Evolutionary conservation across 2,329 filamentous ascomycete species (phyloP).

Genomic region (Trichoderma hamatum): DNA sequence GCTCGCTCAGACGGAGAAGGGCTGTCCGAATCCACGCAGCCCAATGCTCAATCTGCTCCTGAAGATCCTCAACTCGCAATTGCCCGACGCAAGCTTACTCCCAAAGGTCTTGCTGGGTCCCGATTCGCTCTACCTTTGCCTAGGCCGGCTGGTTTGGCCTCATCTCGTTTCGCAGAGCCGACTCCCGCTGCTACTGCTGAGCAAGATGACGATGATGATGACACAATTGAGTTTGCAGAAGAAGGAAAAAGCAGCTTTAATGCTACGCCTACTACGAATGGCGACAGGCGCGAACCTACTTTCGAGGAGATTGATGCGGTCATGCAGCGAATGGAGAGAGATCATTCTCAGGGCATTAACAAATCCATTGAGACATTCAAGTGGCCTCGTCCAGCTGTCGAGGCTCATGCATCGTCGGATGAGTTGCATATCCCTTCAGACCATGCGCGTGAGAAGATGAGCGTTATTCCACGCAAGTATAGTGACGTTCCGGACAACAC

Average conservation of each 20-base stretch:
- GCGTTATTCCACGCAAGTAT: slow-evolving; percentile 67
- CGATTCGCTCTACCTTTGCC: slow-evolving; percentile 52
- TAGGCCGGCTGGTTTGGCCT: slow-evolving; percentile 47
- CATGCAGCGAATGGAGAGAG: slow-evolving; percentile 78
- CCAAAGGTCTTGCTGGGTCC: slow-evolving; percentile 48
- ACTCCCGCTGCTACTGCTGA: slow-evolving; percentile 34
- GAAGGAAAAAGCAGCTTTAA: slow-evolving; percentile 30
- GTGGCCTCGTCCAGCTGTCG: slow-evolving; percentile 42
- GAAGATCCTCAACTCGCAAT: slow-evolving; percentile 33
- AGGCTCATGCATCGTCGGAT: slow-evolving; percentile 53
- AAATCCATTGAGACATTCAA: slow-evolving; percentile 54
- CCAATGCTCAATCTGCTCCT: slow-evolving; percentile 10
- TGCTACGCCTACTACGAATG: slow-evolving; percentile 27
- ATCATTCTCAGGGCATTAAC: slow-evolving; percentile 75
- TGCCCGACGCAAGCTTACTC: slow-evolving; percentile 39
- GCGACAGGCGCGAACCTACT: slow-evolving; percentile 42
- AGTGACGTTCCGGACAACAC: slow-evolving; percentile 51
- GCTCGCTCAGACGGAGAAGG: slow-evolving; percentile 34
- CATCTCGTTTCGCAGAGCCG: slow-evolving; percentile 50
- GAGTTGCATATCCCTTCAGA: slow-evolving; percentile 54
- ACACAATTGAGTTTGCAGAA: slow-evolving; percentile 38
- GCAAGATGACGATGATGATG: slow-evolving; percentile 35
- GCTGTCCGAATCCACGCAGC: slow-evolving; percentile 27
- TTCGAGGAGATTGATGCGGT: slow-evolving; percentile 91
- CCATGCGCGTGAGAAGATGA: slow-evolving; percentile 70